These are phyloP conservation scores for Digitaria exilis DNA, from an alignment of 202 grass and related monocot genomes.

Conservation along the genomic window DNA sequence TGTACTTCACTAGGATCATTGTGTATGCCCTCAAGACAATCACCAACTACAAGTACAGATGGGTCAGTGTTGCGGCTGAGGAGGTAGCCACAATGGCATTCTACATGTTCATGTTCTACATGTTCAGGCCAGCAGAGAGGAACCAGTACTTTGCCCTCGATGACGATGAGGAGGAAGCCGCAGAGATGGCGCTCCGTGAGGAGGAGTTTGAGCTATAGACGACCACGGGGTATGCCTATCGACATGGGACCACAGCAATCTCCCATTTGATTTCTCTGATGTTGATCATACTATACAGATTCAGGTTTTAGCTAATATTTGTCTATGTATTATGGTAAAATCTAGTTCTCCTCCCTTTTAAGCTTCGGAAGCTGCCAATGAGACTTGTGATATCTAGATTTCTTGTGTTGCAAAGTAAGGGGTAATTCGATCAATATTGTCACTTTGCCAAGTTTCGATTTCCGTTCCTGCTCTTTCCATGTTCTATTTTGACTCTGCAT, in stretches of 20 bases:
- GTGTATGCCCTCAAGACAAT: constrained; percentile 93
- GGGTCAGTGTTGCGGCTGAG: constrained; percentile 82
- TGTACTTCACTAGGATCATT: constrained; percentile 96
- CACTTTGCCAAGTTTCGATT: constrained; percentile 26
- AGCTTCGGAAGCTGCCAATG: constrained; percentile 13
- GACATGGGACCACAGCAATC: constrained; percentile 15
- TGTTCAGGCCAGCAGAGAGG: constrained; percentile 88
- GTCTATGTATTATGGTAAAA: constrained; percentile 46
- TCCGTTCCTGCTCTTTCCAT: neutral
- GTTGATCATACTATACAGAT: constrained; percentile 65
- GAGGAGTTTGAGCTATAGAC: constrained; percentile 92
- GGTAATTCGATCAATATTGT: constrained; percentile 11
- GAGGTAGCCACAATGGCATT: constrained; percentile 84
- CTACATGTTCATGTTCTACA: constrained; percentile 93
- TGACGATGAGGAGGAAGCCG: constrained; percentile 94
- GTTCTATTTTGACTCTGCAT: neutral
- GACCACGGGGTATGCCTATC: neutral
- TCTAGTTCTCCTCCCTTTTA: constrained; percentile 34
- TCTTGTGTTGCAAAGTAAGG: constrained; percentile 35
- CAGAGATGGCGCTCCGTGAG: constrained; percentile 68
- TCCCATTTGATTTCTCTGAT: too few relatives aligned
- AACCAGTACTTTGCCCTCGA: constrained; percentile 89
- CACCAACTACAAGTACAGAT: constrained; percentile 91
- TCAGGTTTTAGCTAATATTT: constrained; percentile 55
- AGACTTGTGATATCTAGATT: constrained; percentile 42